Evolutionary conservation across 2,329 filamentous ascomycete genomes (phyloP).

Genomic region (Fusarium fujikuroi): DNA sequence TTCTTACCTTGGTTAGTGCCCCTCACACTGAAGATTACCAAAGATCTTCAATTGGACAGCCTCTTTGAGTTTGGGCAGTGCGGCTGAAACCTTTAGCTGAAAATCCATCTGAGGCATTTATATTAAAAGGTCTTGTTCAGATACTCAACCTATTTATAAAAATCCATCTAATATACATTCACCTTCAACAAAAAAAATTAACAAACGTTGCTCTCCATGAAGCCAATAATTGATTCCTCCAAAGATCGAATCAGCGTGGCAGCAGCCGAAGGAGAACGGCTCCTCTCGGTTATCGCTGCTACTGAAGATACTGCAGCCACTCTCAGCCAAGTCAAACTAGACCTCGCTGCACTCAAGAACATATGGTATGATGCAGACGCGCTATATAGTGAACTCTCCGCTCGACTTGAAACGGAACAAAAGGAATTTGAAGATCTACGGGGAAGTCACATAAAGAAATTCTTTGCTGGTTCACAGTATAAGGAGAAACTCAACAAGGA

Average conservation of each 20-base stretch:
- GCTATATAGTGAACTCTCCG: not conserved
- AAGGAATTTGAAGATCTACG: not conserved
- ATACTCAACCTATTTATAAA: rapidly evolving
- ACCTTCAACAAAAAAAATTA: not conserved
- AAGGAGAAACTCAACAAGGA: not conserved
- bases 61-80: not conserved
- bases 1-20: not conserved
- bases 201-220: not conserved
- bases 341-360: not conserved
- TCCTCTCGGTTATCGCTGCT: not conserved
- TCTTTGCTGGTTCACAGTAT: not conserved
- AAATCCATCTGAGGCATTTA: not conserved
- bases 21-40: not conserved
- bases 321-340: not conserved
- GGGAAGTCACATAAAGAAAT: not conserved
- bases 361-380: not conserved
- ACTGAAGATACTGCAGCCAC: not conserved
- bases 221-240: not conserved
- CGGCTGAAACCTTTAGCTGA: not conserved
- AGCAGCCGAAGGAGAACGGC: not conserved
- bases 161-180: rapidly evolving
- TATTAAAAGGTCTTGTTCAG: no score
- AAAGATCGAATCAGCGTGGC: not conserved
- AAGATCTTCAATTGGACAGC: not conserved
- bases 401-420: not conserved